phyloP scores from a whole-genome alignment of 495 filamentous ascomycete genomes.

The Neurospora sp. region DNA sequence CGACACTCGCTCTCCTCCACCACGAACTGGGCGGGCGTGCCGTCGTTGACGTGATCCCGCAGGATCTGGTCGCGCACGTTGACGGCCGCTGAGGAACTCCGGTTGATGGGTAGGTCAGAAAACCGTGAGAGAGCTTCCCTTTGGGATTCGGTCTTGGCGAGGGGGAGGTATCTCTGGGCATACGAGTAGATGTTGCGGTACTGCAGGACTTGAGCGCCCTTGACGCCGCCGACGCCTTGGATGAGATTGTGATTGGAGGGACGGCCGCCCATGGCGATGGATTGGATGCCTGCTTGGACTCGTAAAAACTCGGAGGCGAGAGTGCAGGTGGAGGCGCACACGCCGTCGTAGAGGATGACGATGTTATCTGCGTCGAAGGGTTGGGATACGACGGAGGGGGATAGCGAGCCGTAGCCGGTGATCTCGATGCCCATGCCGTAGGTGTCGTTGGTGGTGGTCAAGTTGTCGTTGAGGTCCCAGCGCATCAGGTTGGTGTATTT shows the following conservation, averaged over 20 bases:
- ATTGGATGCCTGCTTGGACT: slow-evolving; percentile 42
- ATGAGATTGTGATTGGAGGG: slow-evolving; percentile 37
- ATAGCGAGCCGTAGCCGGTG: slow-evolving; percentile 30
- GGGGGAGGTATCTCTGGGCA: background rate
- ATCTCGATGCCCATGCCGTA: slow-evolving; percentile 31
- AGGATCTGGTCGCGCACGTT: slow-evolving; percentile 17
- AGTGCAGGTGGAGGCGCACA: slow-evolving; percentile 51
- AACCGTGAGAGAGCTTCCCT: background rate
- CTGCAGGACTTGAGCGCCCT: slow-evolving; percentile 31
- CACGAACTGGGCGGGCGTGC: slow-evolving; percentile 39
- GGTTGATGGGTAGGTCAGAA: background rate
- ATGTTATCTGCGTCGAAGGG: slow-evolving; percentile 25
- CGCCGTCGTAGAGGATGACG: slow-evolving; percentile 36
- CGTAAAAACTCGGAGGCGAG: slow-evolving; percentile 48
- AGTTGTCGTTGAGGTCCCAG: slow-evolving; percentile 29
- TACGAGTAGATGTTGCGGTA: slow-evolving; percentile 5
- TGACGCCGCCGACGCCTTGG: slow-evolving; percentile 51
- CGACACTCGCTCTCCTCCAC: slow-evolving; percentile 41
- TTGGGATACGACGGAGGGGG: slow-evolving; percentile 25
- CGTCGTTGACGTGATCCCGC: slow-evolving; percentile 20
- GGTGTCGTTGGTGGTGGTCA: slow-evolving; percentile 28
- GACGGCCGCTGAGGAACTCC: background rate
- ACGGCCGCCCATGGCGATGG: slow-evolving; percentile 47
- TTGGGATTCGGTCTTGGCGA: slow-evolving; percentile 3
- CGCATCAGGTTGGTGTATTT: slow-evolving; percentile 28